phyloP scores from a whole-genome alignment of 1,139 yeast genomes.

The Torulaspora pretoriensis region DNA sequence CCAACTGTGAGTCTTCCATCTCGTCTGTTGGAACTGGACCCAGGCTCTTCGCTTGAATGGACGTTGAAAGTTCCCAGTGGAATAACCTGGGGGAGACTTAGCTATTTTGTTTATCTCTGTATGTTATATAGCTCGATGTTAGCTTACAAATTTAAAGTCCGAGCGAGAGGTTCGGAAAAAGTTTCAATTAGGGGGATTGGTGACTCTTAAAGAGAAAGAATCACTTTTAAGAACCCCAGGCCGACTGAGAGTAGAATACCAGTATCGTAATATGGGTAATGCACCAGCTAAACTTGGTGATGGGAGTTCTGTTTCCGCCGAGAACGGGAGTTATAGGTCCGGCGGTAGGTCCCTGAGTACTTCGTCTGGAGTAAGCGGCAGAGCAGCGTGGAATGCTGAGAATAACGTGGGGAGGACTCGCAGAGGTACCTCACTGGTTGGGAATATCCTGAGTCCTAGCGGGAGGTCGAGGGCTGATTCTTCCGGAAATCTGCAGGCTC shows the following conservation, averaged over 20 bases:
- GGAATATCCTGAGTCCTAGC: conserved; percentile 23
- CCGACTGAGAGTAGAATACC: not conserved
- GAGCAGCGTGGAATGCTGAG: conserved; percentile 7
- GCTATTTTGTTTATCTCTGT: not conserved
- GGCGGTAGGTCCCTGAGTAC: conserved; percentile 9
- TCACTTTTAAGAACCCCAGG: not conserved
- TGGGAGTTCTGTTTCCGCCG: conserved; percentile 9
- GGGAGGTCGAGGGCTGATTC: conserved; percentile 16
- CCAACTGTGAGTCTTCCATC: no score
- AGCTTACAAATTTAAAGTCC: conserved; percentile 1
- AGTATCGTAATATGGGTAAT: conserved; percentile 11
- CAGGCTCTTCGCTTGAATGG: no score
- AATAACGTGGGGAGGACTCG: conserved; percentile 16
- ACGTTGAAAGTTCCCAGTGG: no score
- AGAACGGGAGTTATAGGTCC: conserved; percentile 4
- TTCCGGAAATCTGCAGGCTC: conserved; percentile 13
- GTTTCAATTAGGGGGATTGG: conserved; percentile 2
- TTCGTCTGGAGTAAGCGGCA: conserved; percentile 5
- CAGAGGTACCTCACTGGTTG: conserved; percentile 29
- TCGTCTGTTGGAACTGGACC: no score
- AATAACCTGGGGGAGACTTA: no score
- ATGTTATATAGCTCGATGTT: not conserved
- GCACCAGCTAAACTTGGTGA: conserved; percentile 13
- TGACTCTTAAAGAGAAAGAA: not conserved
- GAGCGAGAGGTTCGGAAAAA: not conserved